These are phyloP conservation scores for Friedmanniomyces endolithicus DNA, from an alignment of 495 filamentous ascomycete species.

Conservation along the genomic window DNA sequence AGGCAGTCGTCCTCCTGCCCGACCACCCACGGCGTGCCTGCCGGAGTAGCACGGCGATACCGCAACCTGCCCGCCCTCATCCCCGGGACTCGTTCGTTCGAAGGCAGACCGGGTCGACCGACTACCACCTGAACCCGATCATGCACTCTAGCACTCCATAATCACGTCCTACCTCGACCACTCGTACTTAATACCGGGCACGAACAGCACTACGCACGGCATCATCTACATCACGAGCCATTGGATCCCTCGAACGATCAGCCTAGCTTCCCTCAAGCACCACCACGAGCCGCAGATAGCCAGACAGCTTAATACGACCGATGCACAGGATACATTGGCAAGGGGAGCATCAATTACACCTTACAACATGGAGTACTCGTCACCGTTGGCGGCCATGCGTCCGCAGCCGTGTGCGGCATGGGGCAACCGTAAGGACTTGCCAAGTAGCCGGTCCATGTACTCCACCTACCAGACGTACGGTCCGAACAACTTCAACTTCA, in stretches of 20 bases:
- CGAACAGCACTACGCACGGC: constrained; percentile 4
- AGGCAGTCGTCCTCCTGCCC: constrained; percentile 19
- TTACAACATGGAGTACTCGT: constrained; percentile 71
- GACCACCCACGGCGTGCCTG: neutral
- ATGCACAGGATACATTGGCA: constrained; percentile 2
- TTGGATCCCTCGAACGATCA: constrained; percentile 11
- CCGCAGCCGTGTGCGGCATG: constrained; percentile 50
- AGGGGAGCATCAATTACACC: constrained; percentile 1
- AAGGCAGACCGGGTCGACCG: neutral
- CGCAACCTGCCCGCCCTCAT: neutral
- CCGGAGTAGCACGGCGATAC: neutral
- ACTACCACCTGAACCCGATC: neutral
- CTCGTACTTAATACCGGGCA: constrained; percentile 4
- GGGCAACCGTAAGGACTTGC: constrained; percentile 40
- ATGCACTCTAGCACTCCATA: constrained; percentile 9
- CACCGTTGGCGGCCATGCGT: constrained; percentile 88
- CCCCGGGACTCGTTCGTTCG: neutral
- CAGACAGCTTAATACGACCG: neutral
- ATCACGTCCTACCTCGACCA: neutral
- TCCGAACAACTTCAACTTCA: constrained; percentile 57
- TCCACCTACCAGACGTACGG: constrained; percentile 39
- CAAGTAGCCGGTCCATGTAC: constrained; percentile 25
- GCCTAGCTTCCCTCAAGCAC: neutral
- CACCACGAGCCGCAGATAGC: constrained; percentile 1
- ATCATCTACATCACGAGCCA: constrained; percentile 9